These are phyloP conservation scores for Penstemon barbatus DNA, from an alignment of 257 asterid genomes.

Conservation along the genomic window DNA sequence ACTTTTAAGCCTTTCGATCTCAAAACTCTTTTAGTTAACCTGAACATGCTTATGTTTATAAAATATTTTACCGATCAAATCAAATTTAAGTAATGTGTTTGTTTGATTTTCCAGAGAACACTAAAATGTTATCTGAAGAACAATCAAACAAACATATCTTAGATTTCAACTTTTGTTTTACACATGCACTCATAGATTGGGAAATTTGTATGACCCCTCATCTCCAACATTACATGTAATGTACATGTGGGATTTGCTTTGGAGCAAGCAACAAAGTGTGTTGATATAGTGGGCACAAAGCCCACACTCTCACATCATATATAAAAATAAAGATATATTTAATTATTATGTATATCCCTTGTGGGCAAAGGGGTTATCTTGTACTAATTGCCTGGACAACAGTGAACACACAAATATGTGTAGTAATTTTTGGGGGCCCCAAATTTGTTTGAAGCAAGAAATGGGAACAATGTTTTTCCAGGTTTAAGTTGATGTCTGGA, in stretches of 20 bases:
- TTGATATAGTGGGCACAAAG: slow-evolving; percentile 27
- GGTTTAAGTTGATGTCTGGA: slow-evolving; percentile 33
- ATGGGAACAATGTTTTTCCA: slow-evolving; percentile 32
- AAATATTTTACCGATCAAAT: no score
- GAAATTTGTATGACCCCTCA: slow-evolving; percentile 16
- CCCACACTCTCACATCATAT: slow-evolving; percentile 32
- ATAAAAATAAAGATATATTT: no score
- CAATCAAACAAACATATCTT: no score
- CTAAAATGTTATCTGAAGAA: no score
- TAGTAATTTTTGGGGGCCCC: slow-evolving; percentile 42
- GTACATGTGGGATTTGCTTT: slow-evolving; percentile 41
- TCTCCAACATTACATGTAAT: slow-evolving; percentile 44
- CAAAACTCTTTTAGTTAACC: no score
- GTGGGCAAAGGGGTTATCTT: slow-evolving; percentile 25
- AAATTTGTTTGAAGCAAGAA: slow-evolving; percentile 32
- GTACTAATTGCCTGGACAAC: slow-evolving; percentile 39
- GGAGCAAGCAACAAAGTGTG: slow-evolving; percentile 37
- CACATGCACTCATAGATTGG: neutral
- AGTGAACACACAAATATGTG: slow-evolving; percentile 36
- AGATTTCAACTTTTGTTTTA: no score
- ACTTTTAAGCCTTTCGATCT: no score
- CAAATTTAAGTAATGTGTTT: no score
- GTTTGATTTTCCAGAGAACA: no score
- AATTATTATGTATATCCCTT: slow-evolving; percentile 8
- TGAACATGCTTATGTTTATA: no score